These are phyloP conservation scores for Russula ochroleuca DNA, from an alignment of 768 basidiomycete genomes.

Conservation along the genomic window DNA sequence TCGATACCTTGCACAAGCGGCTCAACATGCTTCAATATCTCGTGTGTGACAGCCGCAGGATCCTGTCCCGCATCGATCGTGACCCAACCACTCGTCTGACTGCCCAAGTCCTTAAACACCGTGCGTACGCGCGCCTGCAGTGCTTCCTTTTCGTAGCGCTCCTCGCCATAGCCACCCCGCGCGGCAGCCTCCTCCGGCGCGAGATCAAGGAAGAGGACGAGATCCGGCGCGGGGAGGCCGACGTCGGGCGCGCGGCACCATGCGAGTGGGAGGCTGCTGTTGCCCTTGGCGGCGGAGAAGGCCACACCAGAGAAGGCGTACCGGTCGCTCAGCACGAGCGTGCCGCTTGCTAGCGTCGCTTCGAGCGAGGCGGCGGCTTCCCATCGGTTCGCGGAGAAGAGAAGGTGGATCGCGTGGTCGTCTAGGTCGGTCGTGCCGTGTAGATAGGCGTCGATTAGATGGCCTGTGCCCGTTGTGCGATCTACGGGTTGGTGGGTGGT, in stretches of 20 bases:
- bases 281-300: constrained; percentile 65
- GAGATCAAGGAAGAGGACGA: constrained; percentile 84
- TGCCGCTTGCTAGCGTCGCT: constrained; percentile 54
- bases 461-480: constrained; percentile 83
- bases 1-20: constrained; percentile 41
- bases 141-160: constrained; percentile 81
- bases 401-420: constrained; percentile 85
- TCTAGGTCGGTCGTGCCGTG: constrained; percentile 81
- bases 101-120: constrained; percentile 53
- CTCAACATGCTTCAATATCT: constrained; percentile 52
- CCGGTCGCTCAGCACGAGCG: constrained; percentile 80
- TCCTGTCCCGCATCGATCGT: constrained; percentile 54
- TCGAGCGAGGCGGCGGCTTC: constrained; percentile 82
- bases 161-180: constrained; percentile 80
- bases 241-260: constrained; percentile 88
- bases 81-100: constrained; percentile 43
- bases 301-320: constrained; percentile 97
- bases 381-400: constrained; percentile 98
- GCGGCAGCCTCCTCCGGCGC: constrained; percentile 59
- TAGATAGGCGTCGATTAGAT: constrained; percentile 91
- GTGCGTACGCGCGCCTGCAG: constrained; percentile 63
- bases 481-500: constrained; percentile 51
- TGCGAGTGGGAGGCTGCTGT: constrained; percentile 49
- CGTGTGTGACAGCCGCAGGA: constrained; percentile 46
- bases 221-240: constrained; percentile 84